Conservation (phyloP, 1,139 yeast genomes). For the Yamadazyma aaseri region DNA sequence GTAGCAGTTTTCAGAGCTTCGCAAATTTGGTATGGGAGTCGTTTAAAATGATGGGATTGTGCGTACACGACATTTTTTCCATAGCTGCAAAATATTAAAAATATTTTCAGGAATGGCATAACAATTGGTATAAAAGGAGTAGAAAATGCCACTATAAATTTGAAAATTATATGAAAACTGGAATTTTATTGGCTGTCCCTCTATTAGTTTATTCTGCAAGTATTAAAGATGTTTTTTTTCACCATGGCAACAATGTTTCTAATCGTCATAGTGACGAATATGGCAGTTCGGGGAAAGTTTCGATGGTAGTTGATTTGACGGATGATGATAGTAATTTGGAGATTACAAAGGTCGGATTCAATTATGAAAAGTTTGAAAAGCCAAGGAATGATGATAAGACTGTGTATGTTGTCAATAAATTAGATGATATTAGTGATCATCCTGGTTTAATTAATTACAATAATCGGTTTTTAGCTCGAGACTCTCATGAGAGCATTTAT, state of each 20-base stretch:
- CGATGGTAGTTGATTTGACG: slow-evolving; percentile 3
- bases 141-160: background rate
- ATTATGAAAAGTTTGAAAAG: slow-evolving; percentile 1
- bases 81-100: slow-evolving; percentile 3
- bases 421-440: slow-evolving; percentile 12
- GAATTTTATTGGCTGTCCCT: too few species aligned
- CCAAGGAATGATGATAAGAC: slow-evolving; percentile 1
- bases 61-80: slow-evolving; percentile 6
- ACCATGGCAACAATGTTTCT: too few species aligned
- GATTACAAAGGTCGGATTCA: background rate
- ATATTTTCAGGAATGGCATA: background rate
- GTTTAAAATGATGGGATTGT: slow-evolving; percentile 1
- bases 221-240: too few species aligned
- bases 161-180: background rate
- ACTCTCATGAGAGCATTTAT: slow-evolving; percentile 14
- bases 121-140: background rate
- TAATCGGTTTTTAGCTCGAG: slow-evolving; percentile 14
- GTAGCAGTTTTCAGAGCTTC: too few species aligned
- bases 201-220: too few species aligned
- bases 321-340: background rate
- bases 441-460: slow-evolving; percentile 7
- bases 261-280: too few species aligned
- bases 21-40: background rate
- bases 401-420: slow-evolving; percentile 10
- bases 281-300: too few species aligned